Conservation (phyloP, 495 filamentous ascomycete genomes). For the Penicillium crystallinum region DNA sequence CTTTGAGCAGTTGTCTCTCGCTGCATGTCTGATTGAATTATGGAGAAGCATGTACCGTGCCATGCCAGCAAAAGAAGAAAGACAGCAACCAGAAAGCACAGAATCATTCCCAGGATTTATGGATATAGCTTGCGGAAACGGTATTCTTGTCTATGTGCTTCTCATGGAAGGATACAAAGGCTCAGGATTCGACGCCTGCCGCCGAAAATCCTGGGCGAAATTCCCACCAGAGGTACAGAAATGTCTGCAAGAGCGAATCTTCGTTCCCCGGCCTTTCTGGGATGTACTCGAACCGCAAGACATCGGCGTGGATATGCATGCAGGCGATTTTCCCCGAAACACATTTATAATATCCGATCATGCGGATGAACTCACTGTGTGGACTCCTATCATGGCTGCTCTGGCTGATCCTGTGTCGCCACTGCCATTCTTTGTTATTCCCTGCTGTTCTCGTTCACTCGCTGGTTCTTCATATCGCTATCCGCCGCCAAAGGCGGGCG, state of each 20-base stretch:
- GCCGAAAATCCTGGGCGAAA: slow-evolving; percentile 74
- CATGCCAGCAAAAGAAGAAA: slow-evolving; percentile 17
- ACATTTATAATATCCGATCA: slow-evolving; percentile 97
- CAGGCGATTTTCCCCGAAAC: slow-evolving; percentile 64
- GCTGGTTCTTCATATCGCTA: slow-evolving; percentile 69
- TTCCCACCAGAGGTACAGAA: slow-evolving; percentile 54
- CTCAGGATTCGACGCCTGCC: slow-evolving; percentile 85
- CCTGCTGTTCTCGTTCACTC: slow-evolving; percentile 89
- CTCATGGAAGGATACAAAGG: slow-evolving; percentile 76
- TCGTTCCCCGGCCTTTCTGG: slow-evolving; percentile 61
- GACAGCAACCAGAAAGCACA: slow-evolving; percentile 1
- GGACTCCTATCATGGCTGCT: slow-evolving; percentile 86
- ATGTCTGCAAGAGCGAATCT: slow-evolving; percentile 62
- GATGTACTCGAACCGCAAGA: slow-evolving; percentile 16
- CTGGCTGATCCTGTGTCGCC: slow-evolving; percentile 51
- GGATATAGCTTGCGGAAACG: slow-evolving; percentile 94
- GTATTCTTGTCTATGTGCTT: slow-evolving; percentile 83
- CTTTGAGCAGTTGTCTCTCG: slow-evolving; percentile 89
- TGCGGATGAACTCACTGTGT: slow-evolving; percentile 89
- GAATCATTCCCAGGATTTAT: slow-evolving; percentile 77
- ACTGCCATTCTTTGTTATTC: slow-evolving; percentile 79
- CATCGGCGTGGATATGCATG: slow-evolving; percentile 44
- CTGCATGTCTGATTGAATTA: slow-evolving; percentile 88
- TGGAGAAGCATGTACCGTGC: slow-evolving; percentile 78
- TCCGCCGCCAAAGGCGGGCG: slow-evolving; percentile 41